Percentiles rank a stretch among this genome's conserved stretches.
Evolutionary conservation across 139 green algal genomes (phyloP).

Genomic region (Eudorina sp.): DNA sequence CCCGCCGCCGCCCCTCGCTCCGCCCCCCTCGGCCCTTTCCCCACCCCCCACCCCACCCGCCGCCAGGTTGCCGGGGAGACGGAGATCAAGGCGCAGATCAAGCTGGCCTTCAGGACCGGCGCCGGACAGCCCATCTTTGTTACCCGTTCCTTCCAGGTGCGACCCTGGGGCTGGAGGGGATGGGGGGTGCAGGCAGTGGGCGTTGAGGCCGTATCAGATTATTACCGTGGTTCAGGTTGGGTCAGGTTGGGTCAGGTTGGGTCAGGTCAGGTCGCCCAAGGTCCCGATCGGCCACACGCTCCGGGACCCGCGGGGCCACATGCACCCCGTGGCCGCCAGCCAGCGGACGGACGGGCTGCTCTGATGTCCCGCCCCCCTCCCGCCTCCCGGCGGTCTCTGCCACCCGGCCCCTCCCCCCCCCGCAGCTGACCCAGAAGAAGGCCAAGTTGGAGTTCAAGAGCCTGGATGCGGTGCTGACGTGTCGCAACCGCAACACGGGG

Average conservation of each 20-base stretch:
- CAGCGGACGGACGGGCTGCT: no score
- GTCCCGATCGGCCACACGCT: no score
- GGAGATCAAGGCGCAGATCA: conserved; percentile 98
- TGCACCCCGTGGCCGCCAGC: no score
- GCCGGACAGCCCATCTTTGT: conserved; percentile 82
- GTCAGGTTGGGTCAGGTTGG: no score
- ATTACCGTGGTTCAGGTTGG: no score
- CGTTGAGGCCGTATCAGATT: no score
- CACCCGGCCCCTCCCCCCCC: not conserved
- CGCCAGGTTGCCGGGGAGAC: conserved; percentile 87
- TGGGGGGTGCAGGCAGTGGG: no score
- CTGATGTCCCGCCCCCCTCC: not conserved
- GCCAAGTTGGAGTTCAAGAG: conserved; percentile 86
- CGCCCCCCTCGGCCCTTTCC: not conserved
- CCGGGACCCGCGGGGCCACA: no score
- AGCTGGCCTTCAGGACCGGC: conserved; percentile 87
- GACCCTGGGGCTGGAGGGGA: no score
- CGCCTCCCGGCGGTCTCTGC: not conserved
- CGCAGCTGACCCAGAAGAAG: conserved; percentile 77
- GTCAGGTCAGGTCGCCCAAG: no score
- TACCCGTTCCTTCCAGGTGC: conserved; percentile 88
- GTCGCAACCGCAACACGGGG: conserved; percentile 78
- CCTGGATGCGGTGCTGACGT: conserved; percentile 84
- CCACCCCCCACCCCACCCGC: not conserved
- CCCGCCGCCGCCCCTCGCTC: not conserved